Evolutionary conservation across 192 early-diverging fungal genomes (phyloP).

Genomic region (Umbelopsis ramanniana): DNA sequence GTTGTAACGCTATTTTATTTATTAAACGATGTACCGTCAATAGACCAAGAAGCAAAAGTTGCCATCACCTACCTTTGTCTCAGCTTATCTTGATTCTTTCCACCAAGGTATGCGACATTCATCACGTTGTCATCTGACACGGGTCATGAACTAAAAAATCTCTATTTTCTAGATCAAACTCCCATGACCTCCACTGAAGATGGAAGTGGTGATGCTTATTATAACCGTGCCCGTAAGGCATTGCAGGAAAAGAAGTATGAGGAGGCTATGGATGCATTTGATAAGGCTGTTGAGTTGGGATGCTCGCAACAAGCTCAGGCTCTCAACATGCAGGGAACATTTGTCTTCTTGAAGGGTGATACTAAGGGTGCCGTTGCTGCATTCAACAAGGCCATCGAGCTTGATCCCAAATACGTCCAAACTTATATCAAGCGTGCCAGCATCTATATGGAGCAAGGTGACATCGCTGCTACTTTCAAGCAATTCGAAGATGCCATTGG

Average conservation of each 20-base stretch:
- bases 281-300: slow-evolving; percentile 67
- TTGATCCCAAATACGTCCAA: slow-evolving; percentile 81
- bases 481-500: slow-evolving; percentile 75
- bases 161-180: not conserved
- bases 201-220: slow-evolving; percentile 54
- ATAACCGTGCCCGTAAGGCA: slow-evolving; percentile 56
- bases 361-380: slow-evolving; percentile 71
- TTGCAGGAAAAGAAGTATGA: slow-evolving; percentile 61
- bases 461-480: slow-evolving; percentile 62
- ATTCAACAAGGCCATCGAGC: slow-evolving; percentile 79
- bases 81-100: slow-evolving; percentile 95
- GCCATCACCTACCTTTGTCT: slow-evolving; percentile 92
- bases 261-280: slow-evolving; percentile 61
- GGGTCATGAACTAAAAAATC: not conserved
- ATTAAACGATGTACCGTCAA: not conserved
- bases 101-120: slow-evolving; percentile 40
- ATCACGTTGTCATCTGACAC: not conserved
- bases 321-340: slow-evolving; percentile 87
- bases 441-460: slow-evolving; percentile 85
- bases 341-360: slow-evolving; percentile 86
- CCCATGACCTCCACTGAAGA: slow-evolving; percentile 25
- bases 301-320: slow-evolving; percentile 57
- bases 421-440: slow-evolving; percentile 89
- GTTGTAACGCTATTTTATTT: not conserved
- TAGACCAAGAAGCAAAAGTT: slow-evolving; percentile 60